These are phyloP conservation scores for Spergularia azorica DNA, from an alignment of 179 eudicot species.

Conservation along the genomic window DNA sequence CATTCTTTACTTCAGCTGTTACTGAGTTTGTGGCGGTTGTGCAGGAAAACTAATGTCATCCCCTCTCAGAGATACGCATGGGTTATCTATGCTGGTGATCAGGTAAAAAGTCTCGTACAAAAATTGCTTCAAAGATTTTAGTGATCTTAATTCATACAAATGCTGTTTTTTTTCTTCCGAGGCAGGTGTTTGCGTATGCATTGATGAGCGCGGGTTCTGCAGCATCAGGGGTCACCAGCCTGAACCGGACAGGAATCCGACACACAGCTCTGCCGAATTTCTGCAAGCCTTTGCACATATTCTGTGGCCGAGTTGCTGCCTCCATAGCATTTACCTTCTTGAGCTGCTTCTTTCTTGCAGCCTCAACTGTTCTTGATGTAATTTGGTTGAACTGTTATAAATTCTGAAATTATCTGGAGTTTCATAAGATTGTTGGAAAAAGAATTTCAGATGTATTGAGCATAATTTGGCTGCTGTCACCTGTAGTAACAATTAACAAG, in stretches of 20 bases:
- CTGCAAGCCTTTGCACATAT: slow-evolving; percentile 76
- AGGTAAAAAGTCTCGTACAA: slow-evolving; percentile 41
- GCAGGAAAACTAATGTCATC: slow-evolving; percentile 49
- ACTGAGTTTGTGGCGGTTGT: slow-evolving; percentile 47
- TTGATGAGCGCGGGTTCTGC: slow-evolving; percentile 95
- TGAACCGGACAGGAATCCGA: slow-evolving; percentile 77
- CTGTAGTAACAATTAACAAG: no score
- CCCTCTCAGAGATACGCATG: slow-evolving; percentile 74
- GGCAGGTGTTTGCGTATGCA: slow-evolving; percentile 75
- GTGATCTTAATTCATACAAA: no score
- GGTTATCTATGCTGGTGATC: slow-evolving; percentile 84
- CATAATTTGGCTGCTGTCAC: no score
- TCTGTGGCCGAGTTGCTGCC: slow-evolving; percentile 74
- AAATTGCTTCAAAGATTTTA: no score
- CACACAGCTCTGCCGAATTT: slow-evolving; percentile 86
- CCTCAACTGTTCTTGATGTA: slow-evolving; percentile 65
- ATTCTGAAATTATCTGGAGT: not conserved
- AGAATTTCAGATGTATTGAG: no score
- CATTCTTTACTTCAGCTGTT: slow-evolving; percentile 71
- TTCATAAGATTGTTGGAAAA: no score
- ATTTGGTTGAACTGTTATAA: slow-evolving; percentile 63
- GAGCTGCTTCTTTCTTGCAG: slow-evolving; percentile 72
- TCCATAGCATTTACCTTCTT: slow-evolving; percentile 80
- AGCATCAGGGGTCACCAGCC: slow-evolving; percentile 77
- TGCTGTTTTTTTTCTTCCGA: not conserved